Conservation (phyloP, 306 rosid species). For the Pterocarpus santalinus region DNA sequence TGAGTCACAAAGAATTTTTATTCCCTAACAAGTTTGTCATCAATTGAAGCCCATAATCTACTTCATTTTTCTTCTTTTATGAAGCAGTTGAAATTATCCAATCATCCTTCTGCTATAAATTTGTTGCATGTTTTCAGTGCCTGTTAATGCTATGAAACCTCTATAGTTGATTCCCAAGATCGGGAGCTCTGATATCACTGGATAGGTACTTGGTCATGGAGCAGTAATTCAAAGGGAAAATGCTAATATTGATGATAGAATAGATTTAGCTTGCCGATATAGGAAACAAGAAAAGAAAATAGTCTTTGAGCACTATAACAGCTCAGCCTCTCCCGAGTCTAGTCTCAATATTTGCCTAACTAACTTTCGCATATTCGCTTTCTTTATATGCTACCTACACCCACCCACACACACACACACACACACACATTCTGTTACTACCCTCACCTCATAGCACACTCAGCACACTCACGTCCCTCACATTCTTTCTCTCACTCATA, state of each 20-base stretch:
- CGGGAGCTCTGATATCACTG: too few relatives aligned
- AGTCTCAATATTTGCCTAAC: neutral
- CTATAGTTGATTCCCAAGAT: too few relatives aligned
- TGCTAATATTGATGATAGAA: neutral
- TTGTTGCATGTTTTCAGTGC: neutral
- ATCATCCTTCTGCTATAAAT: neutral
- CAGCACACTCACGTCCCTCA: too few relatives aligned
- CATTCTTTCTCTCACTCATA: too few relatives aligned
- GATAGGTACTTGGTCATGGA: neutral
- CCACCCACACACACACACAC: too few relatives aligned
- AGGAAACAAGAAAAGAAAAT: neutral
- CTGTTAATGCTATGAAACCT: neutral
- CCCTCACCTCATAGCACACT: too few relatives aligned
- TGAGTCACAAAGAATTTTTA: conserved; percentile 24
- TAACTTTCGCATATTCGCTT: too few relatives aligned
- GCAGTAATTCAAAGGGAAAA: neutral
- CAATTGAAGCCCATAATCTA: conserved; percentile 6
- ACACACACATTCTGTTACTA: too few relatives aligned
- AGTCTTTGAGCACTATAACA: too few relatives aligned
- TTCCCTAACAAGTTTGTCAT: conserved; percentile 7
- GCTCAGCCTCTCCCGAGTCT: neutral
- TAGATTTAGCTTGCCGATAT: neutral
- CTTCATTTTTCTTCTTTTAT: conserved; percentile 18
- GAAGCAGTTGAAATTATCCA: conserved; percentile 24
- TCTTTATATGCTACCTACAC: too few relatives aligned